Evolutionary conservation across 176 grass and related monocot genomes (phyloP), one percentile per base, ranked within the genome.

Genomic region (Stipa capillata): DNA sequence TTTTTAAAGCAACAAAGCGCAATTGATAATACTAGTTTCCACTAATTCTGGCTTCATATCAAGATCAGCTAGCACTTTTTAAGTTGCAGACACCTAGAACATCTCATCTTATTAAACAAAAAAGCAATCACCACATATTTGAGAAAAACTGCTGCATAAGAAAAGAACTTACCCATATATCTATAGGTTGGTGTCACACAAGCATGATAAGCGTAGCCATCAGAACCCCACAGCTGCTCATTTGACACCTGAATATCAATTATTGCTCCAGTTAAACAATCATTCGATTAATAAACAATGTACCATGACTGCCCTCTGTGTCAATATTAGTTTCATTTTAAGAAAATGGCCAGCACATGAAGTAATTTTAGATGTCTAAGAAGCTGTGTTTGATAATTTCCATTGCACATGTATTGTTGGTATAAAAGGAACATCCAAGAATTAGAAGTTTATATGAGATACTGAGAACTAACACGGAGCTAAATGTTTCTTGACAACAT

Each of bases 141-240:
- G 23, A 44, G 44, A 48, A 80, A 60, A 54, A 76, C 2, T 24
- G 23, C 4, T 81, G 8, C 35, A 24, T 66, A 71, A 44, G 29
- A 74, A 81, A 54, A 7, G 82, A 83, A 37, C 43, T 32, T 77
- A 97, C 95, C 92, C 75, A 72, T 76, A 85, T 94, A 94, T 89
- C 69, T 94, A 72, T 78, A 81, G 78, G 89, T 97, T 67, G 92
- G 83, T 62, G 53, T 87, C 53, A 90, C 81, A 83, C 95, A 98
- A 63, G 83, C 57, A 84, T 83, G 73, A 75, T 92, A 98, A 77
- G 85, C 83, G 50, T 98, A 87, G 40, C 74, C 77, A 82, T 76
- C 69, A 44, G 95, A 94, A 74, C 63, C 69, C 92, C 95, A 98
- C 3, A 94, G 68, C 51, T 83, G 69, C 29, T 90, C 80, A 47